Base-by-base conservation (phyloP, 176 grass and related monocot genomes). In the Pontederia crassipes region DNA sequence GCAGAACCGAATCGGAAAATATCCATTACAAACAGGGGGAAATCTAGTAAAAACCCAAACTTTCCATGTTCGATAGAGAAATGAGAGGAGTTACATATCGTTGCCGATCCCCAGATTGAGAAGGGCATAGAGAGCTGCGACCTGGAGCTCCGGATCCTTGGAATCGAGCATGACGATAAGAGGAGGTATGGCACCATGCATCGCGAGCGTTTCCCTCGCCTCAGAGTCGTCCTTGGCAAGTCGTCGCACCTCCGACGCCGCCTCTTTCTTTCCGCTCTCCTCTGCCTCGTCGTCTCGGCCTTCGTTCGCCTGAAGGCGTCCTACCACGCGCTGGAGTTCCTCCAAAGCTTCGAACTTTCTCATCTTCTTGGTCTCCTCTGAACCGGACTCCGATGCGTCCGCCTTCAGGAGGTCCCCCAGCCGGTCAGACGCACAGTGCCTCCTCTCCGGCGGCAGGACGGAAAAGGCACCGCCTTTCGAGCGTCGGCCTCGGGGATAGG, bases 61-160 rank as follows among this genome's bases (percentile, higher is more conserved):
- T 28, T 12, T 18, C n/a, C 14, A 62, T 35, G 17, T n/a, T 4
- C 4, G n/a, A 64, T 55, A 6, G 10, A 16, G 7, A 49, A 27
- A 47, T 8, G 32, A 15, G 10, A 55, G 59, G 1, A 12, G 84
- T 91, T 78, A 98, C 93, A 83, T 27, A 74, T 98, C 93, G 65
- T 98, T 81, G 63, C 87, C 87, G 70, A 98, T 88, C 12, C 75
- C 93, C 28, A 92, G 48, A 75, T 98, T 98, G 29, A 98, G 93
- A 27, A 97, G 65, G 54, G 93, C 93, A 63, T 98, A 98, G 27
- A 98, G 81, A 12, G 79, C 87, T 0, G 72, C 70, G 35, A 77
- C 56, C 56, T 69, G 82, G 24, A 65, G 11, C 28, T 86, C 76
- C 5, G 52, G 60, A 12, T 72, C 70, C 0, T 45, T 27, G 6